Evolutionary conservation across 2,329 filamentous ascomycete species (phyloP).

Genomic region (Cladosporium sp.): DNA sequence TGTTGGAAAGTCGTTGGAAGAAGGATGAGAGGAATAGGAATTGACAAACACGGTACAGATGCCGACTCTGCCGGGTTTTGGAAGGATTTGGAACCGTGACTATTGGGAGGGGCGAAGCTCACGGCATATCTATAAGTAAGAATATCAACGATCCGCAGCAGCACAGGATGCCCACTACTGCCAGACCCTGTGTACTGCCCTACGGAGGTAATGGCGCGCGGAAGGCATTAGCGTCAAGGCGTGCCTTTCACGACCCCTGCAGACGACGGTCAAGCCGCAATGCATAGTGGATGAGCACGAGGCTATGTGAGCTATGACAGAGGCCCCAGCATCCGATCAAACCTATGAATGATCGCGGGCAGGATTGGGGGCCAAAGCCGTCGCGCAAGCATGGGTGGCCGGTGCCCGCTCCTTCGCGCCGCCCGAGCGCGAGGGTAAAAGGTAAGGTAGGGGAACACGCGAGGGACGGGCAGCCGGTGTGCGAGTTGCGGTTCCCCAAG

Average conservation of each 20-base stretch:
- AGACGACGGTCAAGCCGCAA: slow-evolving; percentile 13
- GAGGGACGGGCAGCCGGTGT: slow-evolving; percentile 11
- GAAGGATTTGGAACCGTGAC: neutral
- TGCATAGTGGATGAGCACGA: slow-evolving; percentile 10
- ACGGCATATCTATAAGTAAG: slow-evolving; percentile 10
- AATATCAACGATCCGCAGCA: slow-evolving; percentile 6
- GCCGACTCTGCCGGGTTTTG: neutral
- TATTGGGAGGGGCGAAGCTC: slow-evolving; percentile 6
- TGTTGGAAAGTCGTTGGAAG: neutral
- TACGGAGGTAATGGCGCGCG: slow-evolving; percentile 10
- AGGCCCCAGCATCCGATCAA: slow-evolving; percentile 8
- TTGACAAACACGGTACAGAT: neutral
- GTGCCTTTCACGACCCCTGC: slow-evolving; percentile 12
- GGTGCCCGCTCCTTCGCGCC: slow-evolving; percentile 13
- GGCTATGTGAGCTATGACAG: slow-evolving; percentile 11
- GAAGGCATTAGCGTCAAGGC: slow-evolving; percentile 10
- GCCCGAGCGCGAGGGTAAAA: slow-evolving; percentile 8
- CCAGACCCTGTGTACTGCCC: slow-evolving; percentile 10
- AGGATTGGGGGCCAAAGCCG: slow-evolving; percentile 9
- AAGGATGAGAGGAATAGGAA: neutral
- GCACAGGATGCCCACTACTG: slow-evolving; percentile 3
- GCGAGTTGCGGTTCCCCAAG: neutral
- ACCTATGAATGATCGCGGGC: slow-evolving; percentile 5
- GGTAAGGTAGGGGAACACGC: slow-evolving; percentile 4
- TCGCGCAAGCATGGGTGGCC: slow-evolving; percentile 6